Evolutionary conservation across 345 rosid species (phyloP).

Genomic region (Pugionium dolabratum): DNA sequence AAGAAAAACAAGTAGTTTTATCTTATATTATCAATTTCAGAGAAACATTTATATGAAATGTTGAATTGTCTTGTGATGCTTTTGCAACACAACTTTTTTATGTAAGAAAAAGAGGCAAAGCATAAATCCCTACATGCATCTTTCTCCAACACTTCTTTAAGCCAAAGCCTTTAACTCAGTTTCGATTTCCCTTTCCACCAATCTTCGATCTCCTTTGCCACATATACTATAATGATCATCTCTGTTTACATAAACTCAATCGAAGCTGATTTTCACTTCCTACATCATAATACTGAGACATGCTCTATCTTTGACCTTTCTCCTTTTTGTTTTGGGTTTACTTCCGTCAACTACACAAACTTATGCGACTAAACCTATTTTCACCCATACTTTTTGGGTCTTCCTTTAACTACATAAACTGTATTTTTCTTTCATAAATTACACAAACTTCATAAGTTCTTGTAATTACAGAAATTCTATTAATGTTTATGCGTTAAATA

Average conservation of each 20-base stretch:
- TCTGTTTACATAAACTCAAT: neutral
- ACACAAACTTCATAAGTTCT: no score
- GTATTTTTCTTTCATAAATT: no score
- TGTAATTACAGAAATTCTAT: no score
- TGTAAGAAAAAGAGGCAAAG: slow-evolving; percentile 69
- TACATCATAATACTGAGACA: slow-evolving; percentile 37
- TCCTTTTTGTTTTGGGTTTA: no score
- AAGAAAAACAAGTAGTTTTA: slow-evolving; percentile 20
- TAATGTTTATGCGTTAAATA: no score
- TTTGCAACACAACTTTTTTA: slow-evolving; percentile 47
- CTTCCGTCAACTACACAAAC: no score
- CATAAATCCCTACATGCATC: slow-evolving; percentile 57
- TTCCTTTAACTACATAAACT: no score
- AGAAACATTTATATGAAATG: slow-evolving; percentile 17
- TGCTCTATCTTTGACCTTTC: neutral
- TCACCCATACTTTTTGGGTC: no score
- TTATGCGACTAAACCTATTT: no score
- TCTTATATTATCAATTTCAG: slow-evolving; percentile 5
- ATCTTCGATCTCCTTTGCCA: slow-evolving; percentile 32
- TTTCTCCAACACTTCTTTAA: slow-evolving; percentile 65
- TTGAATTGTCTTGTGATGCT: neutral
- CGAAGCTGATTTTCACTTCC: slow-evolving; percentile 20
- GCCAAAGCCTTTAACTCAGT: slow-evolving; percentile 65
- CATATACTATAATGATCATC: slow-evolving; percentile 33
- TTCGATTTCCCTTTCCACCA: slow-evolving; percentile 87